Base-by-base conservation (phyloP, 2,329 filamentous ascomycete species). In the Alternaria consortialis region DNA sequence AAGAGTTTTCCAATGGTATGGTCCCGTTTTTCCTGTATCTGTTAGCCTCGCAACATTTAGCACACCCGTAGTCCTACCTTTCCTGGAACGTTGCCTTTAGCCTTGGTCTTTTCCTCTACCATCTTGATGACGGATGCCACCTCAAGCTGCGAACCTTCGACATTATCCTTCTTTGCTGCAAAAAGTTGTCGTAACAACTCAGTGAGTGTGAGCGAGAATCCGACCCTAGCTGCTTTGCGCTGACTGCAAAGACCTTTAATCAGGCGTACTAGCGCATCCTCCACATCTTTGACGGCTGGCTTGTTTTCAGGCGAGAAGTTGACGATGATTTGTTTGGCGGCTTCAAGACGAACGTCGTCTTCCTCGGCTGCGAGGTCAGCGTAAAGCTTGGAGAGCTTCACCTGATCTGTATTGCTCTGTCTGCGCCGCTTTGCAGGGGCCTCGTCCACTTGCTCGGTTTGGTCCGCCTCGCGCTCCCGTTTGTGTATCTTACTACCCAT, bases 161-260 rank as follows among this genome's bases (percentile, higher is more conserved):
- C 73, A 56, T 58, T 51, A 17, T 52, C 56, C 43, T 63, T 74
- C 65, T 56, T 74, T 62, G 52, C 75, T 39, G 87, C 87, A 71
- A 91, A 91, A 5, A 94, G 80, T 72, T 94, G 88, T 5, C 87
- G 84, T 44, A 97, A 77, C 8, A 96, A 82, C 78, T 97, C 94
- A 0, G 93, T 91, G 67, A 98, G 82, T 0, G 94, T 94, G 56
- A 97, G 85, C 55, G 93, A 97, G 77, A 97, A 97, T 4, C 95
- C 95, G 52, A 95, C 82, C 27, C 95, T 87, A 17, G 94, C 93
- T 12, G 92, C 92, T 81, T 97, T 97, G 58, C 93, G 89, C 56
- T 93, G 90, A 76, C 93, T 97, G 63, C 94, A 93, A 17, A 98
- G 87, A 40, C 95, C 95, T 56, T 92, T 88, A 77, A 97, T 92